Percentiles rank a stretch among this genome's conserved stretches.
These are phyloP conservation scores for Houttuynia cordata DNA, from an alignment of 164 flowering plant genomes.

Conservation along the genomic window DNA sequence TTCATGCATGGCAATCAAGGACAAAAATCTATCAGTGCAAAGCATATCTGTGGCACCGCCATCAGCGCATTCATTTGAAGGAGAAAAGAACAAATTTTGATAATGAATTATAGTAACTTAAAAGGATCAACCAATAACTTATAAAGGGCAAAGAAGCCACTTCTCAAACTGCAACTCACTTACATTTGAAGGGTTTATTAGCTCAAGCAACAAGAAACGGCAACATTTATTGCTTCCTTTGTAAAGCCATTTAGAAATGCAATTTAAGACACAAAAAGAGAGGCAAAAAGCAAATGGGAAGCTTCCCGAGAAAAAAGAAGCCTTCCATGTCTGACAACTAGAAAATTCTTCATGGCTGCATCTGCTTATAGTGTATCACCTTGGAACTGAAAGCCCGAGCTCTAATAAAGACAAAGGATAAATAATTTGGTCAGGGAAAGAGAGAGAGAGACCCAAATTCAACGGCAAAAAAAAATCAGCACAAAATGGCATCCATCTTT, in stretches of 20 bases:
- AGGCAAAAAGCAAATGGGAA: not conserved
- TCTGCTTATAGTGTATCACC: slow-evolving; percentile 41
- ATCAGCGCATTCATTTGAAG: not conserved
- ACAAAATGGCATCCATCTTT: not conserved
- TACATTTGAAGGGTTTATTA: not conserved
- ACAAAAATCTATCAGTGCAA: too few species aligned
- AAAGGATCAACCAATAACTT: not conserved
- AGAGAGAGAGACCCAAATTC: not conserved
- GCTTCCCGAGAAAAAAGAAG: not conserved
- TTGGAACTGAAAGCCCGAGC: slow-evolving; percentile 72
- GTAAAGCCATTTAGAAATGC: not conserved
- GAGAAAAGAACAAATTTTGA: too few species aligned
- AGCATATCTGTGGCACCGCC: too few species aligned
- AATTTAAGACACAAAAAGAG: not conserved
- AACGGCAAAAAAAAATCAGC: not conserved
- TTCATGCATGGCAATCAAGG: not conserved
- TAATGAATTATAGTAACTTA: not conserved
- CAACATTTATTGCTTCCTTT: not conserved
- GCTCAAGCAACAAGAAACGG: not conserved
- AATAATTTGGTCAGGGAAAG: not conserved
- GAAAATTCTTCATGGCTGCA: not conserved
- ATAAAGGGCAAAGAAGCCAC: not conserved
- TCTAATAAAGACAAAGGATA: slow-evolving; percentile 27
- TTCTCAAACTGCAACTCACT: not conserved
- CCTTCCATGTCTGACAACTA: slow-evolving; percentile 6